Conservation (phyloP, 2,329 filamentous ascomycete species). For the Xylaria sp. region DNA sequence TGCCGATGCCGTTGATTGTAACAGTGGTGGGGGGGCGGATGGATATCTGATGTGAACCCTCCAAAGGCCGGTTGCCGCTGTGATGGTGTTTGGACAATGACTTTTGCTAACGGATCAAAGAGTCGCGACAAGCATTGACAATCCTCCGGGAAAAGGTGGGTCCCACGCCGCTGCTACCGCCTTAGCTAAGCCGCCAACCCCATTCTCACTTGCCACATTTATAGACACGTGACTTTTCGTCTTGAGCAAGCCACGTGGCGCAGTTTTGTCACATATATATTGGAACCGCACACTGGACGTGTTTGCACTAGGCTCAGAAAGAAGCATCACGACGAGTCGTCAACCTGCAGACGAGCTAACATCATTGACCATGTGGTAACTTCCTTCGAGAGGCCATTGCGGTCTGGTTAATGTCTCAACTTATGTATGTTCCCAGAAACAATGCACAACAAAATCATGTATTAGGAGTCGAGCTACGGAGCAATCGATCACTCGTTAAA, state of each 20-base stretch:
- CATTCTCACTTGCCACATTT: not conserved
- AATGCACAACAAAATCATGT: not conserved
- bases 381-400: not conserved
- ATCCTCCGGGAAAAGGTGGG: slow-evolving; percentile 2
- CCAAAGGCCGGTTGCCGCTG: slow-evolving; percentile 1
- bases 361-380: not conserved
- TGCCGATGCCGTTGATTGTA: slow-evolving; percentile 6
- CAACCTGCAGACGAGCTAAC: not conserved
- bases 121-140: slow-evolving; percentile 25
- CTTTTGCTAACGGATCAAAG: slow-evolving; percentile 35
- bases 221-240: slow-evolving; percentile 1
- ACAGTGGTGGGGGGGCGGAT: not conserved
- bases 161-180: not conserved
- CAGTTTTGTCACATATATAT: not conserved
- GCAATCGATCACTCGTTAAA: not conserved
- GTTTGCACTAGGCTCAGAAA: no score
- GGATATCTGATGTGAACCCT: slow-evolving; percentile 7
- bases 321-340: not conserved
- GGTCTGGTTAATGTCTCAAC: not conserved
- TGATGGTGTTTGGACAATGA: slow-evolving; percentile 26
- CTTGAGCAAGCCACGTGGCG: not conserved
- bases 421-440: no score
- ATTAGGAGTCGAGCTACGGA: not conserved
- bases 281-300: not conserved
- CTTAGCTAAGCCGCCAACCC: not conserved